Evolutionary conservation across 169 alveolate genomes (phyloP).

Genomic region (Plasmodium relictum): DNA sequence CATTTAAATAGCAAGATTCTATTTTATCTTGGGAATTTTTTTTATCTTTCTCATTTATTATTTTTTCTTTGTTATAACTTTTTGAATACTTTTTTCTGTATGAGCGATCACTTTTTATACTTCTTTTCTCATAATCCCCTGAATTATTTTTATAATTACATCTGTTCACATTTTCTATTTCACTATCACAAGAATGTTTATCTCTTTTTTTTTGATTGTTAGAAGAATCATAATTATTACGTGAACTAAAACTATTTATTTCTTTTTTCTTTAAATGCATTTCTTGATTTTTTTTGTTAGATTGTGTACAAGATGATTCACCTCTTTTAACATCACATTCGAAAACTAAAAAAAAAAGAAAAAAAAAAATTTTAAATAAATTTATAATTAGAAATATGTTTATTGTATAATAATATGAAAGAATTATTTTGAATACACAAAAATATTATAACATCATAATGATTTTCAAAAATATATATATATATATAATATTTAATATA

Average conservation of each 20-base stretch:
- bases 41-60: slow-evolving; percentile 6
- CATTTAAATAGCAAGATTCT: neutral
- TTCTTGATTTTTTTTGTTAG: too few species aligned
- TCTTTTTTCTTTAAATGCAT: neutral
- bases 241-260: neutral
- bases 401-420: too few species aligned
- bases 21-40: neutral
- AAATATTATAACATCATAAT: too few species aligned
- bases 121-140: slow-evolving; percentile 10
- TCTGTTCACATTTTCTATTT: neutral
- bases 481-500: too few species aligned
- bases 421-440: too few species aligned
- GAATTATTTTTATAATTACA: slow-evolving; percentile 1
- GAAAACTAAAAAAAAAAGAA: neutral
- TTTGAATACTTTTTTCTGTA: slow-evolving; percentile 9
- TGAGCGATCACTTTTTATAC: slow-evolving; percentile 1
- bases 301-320: too few species aligned
- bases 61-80: slow-evolving; percentile 18
- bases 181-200: neutral
- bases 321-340: neutral
- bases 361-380: too few species aligned
- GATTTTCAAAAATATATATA: too few species aligned
- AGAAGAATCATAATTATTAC: neutral
- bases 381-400: too few species aligned
- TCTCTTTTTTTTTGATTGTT: neutral